Evolutionary conservation across 176 grass and related monocot species (phyloP).

Genomic region (Eremochloa ophiuroides): DNA sequence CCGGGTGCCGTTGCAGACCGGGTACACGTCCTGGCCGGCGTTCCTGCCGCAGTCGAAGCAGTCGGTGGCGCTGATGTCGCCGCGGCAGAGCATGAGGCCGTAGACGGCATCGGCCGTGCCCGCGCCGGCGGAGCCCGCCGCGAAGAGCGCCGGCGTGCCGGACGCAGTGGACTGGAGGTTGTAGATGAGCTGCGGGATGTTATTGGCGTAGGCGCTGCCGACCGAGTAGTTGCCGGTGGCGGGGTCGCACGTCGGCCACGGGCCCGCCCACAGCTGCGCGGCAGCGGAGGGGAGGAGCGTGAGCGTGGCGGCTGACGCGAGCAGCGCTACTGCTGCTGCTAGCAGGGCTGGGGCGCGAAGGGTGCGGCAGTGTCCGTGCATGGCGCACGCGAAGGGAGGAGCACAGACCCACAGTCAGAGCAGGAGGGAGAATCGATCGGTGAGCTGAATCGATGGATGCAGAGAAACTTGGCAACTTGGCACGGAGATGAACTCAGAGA

Average conservation of each 20-base stretch:
- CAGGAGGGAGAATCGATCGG: background rate
- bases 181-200: slow-evolving; percentile 14
- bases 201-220: slow-evolving; percentile 26
- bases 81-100: slow-evolving; percentile 55
- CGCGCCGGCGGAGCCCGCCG: background rate
- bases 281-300: background rate
- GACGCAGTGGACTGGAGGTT: background rate
- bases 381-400: background rate
- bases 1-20: slow-evolving; percentile 7
- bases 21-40: background rate
- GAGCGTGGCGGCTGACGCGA: background rate
- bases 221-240: slow-evolving; percentile 38
- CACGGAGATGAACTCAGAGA: background rate
- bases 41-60: slow-evolving; percentile 40
- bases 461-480: background rate
- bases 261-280: background rate
- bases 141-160: slow-evolving; percentile 4
- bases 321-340: background rate
- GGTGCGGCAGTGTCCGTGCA: background rate
- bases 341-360: too few relatives aligned
- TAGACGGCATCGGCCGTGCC: slow-evolving; percentile 15
- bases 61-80: slow-evolving; percentile 10
- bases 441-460: background rate
- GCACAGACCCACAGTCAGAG: too few relatives aligned
- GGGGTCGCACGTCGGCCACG: background rate